Evolutionary conservation across 164 flowering plant genomes (phyloP), one percentile per base, ranked within the genome.

Genomic region (Protea cynaroides): DNA sequence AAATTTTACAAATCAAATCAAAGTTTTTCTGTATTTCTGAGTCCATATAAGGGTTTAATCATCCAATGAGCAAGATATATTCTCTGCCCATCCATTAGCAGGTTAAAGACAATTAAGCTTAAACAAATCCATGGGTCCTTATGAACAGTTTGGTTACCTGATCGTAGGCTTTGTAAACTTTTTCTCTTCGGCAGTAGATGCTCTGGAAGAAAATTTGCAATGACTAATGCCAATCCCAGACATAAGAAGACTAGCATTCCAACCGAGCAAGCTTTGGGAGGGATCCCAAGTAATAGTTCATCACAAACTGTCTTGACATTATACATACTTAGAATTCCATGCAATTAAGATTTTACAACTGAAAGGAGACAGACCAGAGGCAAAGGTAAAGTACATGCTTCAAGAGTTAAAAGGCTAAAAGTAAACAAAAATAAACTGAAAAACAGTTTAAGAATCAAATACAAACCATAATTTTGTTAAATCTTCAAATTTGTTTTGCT

Each of bases 201-300:
- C 1, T 84, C 58, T 21, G 91, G 94, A 67, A 91, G 86, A 68
- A 82, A 84, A 50, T 46, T 58, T 17, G 97, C 93, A 64, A 86
- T 50, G n/a, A 80, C 43, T 5, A 83, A 68, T 15, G 96, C 88
- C 47, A 82, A 21, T 40, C 66, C 86, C 70, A 94, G 54, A 62
- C 98, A 91, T 13, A 91, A 61, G 65, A 88, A 6, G 25, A 78
- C 91, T 3, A 29, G 34, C 5, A 29, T 29, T 29, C 34, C 34
- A 29, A 29, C 34, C 2, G 2, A 29, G 34, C 34, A 29, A 29
- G 34, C 34, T 29, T 29, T 29, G 34, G 2, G 2, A 29, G 34
- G 34, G 2, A 29, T 29, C 34, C 34, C 34, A 29, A 29, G 34
- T 29, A 29, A 29, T 29, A 29, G 34, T 29, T 29, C 34, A 29